Evolutionary conservation across 2,329 filamentous ascomycete genomes (phyloP), one percentile per base, ranked within the genome.

Genomic region (Dryadomyces quercus-mongolicae): DNA sequence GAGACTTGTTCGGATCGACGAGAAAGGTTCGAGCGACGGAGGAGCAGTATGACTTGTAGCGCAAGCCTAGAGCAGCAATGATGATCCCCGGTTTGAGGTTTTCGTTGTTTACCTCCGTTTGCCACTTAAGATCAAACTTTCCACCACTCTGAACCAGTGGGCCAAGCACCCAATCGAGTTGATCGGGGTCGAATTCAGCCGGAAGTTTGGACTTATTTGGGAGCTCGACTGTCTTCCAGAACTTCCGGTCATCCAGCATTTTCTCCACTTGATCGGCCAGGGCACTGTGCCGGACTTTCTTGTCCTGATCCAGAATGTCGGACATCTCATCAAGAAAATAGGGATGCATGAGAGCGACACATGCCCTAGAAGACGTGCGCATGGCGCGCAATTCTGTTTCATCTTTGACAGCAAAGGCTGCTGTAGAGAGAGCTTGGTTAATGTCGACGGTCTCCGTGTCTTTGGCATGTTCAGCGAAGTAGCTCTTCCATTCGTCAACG

Each of bases 281-380:
- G 2, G 79, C 78, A 60, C 85, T 88, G 70, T 98, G 93, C 59
- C 90, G 93, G 66, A 97, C 89, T 67, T 95, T 95, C 75, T 95
- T 96, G 69, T 97, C 94, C 61, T 91, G 86, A 65, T 98, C 93
- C 57, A 98, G 81, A 52, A 97, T 86, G 62, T 87, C 86, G 51
- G 92, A 95, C 91, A 98, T 97, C 68, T 96, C 91, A 66, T 98
- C 93, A 60, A 98, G 84, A 68, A 97, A 97, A 70, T 93, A 98
- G 56, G 92, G 89, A 51, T 89, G 89, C 84, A 97, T 94, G 57
- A 97, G 75, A 56, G 90, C 91, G 60, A 94, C 92, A 62, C 91
- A 96, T 49, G 93, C 92, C 66, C 93, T 87, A 54, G 93, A 93
- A 5, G 92, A 90, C 61, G 92, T 94, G 65, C 94, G 85, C 78